Evolutionary conservation across 768 basidiomycete genomes (phyloP).

Genomic region (Termitomyces sp.): DNA sequence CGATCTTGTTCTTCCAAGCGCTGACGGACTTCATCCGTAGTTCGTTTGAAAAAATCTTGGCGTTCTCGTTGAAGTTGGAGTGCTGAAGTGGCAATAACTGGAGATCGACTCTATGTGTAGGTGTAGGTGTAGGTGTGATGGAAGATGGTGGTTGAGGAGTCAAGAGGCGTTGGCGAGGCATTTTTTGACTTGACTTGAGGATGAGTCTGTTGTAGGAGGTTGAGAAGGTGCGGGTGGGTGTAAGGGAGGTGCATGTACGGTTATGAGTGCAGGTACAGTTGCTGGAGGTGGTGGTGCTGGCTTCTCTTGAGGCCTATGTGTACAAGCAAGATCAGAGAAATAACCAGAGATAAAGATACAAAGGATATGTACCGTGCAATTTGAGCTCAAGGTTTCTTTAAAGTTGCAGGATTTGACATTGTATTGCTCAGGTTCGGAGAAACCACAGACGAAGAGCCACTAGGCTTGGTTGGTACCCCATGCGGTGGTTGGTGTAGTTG

Average conservation of each 20-base stretch:
- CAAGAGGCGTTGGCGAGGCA: background rate
- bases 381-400: constrained; percentile 84
- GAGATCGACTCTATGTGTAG: background rate
- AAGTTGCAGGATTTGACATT: constrained; percentile 56
- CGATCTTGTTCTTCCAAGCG: too few relatives aligned
- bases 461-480: constrained; percentile 31
- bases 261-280: constrained; percentile 27
- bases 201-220: too few relatives aligned
- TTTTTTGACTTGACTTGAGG: background rate
- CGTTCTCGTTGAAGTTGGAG: too few relatives aligned
- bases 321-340: background rate
- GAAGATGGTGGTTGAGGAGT: background rate
- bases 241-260: constrained; percentile 15
- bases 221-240: constrained; percentile 26
- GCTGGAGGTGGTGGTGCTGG: constrained; percentile 39
- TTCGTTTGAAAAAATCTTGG: too few relatives aligned
- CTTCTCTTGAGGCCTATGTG: constrained; percentile 60
- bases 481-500: constrained; percentile 25
- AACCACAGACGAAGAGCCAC: constrained; percentile 29
- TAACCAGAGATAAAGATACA: constrained; percentile 1
- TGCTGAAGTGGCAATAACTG: background rate
- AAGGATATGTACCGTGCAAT: constrained; percentile 57
- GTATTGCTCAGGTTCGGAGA: constrained; percentile 24
- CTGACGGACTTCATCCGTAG: too few relatives aligned
- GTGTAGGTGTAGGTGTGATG: background rate